phyloP scores from a whole-genome alignment of 106 monocot genomes.

The Allium sativum region DNA sequence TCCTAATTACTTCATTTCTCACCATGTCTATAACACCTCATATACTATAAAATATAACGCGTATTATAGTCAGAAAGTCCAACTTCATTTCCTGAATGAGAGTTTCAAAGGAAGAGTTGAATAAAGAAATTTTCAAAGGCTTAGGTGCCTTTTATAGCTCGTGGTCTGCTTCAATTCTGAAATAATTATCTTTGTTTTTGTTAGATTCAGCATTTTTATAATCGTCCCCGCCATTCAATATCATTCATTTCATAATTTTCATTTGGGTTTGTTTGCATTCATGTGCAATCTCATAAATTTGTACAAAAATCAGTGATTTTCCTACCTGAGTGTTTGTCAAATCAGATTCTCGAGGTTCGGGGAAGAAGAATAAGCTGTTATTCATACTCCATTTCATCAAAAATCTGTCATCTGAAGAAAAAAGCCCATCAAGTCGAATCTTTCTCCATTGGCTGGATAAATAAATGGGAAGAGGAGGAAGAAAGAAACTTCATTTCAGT shows the following conservation, averaged over 20 bases:
- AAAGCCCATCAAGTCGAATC: neutral
- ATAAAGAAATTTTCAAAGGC: constrained; percentile 7
- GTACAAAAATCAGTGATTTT: neutral
- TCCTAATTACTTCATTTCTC: neutral
- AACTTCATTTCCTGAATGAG: neutral
- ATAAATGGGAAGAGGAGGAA: constrained; percentile 30
- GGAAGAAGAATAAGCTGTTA: too few relatives aligned
- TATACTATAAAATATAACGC: neutral
- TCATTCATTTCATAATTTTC: too few relatives aligned
- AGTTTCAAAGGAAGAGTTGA: neutral
- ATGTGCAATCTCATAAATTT: too few relatives aligned
- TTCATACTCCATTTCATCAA: neutral
- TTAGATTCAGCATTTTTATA: neutral
- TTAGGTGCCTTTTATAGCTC: constrained; percentile 2
- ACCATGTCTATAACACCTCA: neutral
- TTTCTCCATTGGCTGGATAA: neutral
- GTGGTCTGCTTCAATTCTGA: neutral
- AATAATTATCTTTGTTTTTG: constrained; percentile 1
- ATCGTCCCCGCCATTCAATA: too few relatives aligned
- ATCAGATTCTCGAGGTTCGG: too few relatives aligned
- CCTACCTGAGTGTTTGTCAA: neutral
- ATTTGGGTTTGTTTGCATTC: too few relatives aligned
- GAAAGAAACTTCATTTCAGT: constrained; percentile 41
- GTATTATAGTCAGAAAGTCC: neutral
- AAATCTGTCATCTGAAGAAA: neutral